Evolutionary conservation across 192 early-diverging fungal species (phyloP).

Genomic region (Umbelopsis vinacea): DNA sequence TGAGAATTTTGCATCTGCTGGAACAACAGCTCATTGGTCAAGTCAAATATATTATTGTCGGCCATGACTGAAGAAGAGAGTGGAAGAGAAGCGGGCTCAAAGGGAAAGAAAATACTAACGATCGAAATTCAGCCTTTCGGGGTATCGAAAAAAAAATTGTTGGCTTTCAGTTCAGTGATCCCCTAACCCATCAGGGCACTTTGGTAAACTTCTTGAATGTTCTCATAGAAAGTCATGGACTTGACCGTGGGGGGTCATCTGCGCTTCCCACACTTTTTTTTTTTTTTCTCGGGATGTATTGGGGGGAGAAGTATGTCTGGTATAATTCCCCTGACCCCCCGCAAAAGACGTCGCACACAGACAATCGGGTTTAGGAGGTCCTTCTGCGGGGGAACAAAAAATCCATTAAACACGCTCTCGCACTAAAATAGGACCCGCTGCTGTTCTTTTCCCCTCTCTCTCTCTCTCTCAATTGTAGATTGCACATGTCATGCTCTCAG

Average conservation of each 20-base stretch:
- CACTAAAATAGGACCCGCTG: neutral
- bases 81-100: neutral
- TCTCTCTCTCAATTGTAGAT: conserved; percentile 18
- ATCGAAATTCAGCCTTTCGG: neutral
- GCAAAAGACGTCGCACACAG: neutral
- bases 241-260: neutral
- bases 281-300: neutral
- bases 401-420: no score
- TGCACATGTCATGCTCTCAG: conserved; percentile 19
- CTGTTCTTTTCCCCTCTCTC: conserved; percentile 11
- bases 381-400: neutral
- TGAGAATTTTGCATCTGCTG: conserved; percentile 18
- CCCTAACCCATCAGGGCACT: no score
- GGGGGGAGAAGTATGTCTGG: neutral
- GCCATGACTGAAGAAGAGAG: conserved; percentile 6
- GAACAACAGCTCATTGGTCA: conserved; percentile 17
- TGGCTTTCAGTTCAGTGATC: neutral
- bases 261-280: conserved; percentile 20
- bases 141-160: neutral
- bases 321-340: neutral
- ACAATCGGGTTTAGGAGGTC: neutral
- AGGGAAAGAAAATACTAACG: no score
- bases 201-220: no score
- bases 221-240: neutral
- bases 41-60: conserved; percentile 17